These are phyloP conservation scores for Leptographium galeiforme DNA, from an alignment of 2,329 filamentous ascomycete genomes.

Conservation along the genomic window DNA sequence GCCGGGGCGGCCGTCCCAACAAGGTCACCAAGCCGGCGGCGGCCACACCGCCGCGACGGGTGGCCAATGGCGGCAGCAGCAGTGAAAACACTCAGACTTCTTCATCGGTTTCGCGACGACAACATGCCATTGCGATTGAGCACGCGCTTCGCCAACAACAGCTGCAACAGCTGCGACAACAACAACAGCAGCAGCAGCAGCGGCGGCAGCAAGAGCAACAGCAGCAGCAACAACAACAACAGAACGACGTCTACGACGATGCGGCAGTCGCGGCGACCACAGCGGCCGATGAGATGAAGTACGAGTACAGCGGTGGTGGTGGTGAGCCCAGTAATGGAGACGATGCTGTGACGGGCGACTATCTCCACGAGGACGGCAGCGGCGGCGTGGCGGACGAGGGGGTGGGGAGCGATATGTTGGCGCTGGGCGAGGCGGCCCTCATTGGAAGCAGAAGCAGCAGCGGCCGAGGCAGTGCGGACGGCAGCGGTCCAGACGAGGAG, in stretches of 20 bases:
- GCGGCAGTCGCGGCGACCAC: not conserved
- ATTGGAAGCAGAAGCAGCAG: not conserved
- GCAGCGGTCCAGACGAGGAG: not conserved
- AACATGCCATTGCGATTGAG: slow-evolving; percentile 5
- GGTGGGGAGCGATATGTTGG: slow-evolving; percentile 9
- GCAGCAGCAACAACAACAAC: not conserved
- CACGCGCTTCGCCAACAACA: slow-evolving; percentile 9
- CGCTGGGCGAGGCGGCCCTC: not conserved
- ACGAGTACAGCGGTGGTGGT: not conserved
- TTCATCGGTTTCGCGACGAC: not conserved
- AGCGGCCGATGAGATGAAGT: not conserved
- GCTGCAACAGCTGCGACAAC: slow-evolving; percentile 9
- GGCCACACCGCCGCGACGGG: slow-evolving; percentile 13
- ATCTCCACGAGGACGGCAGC: not conserved
- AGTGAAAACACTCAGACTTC: not conserved
- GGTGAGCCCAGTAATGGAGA: not conserved
- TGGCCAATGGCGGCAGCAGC: slow-evolving; percentile 5
- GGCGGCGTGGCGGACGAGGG: not conserved
- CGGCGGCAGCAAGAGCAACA: not conserved
- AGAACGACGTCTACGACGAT: not conserved
- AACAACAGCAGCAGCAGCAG: not conserved
- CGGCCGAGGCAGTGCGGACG: not conserved
- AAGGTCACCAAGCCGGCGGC: slow-evolving; percentile 29
- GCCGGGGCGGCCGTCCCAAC: slow-evolving; percentile 25
- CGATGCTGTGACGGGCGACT: not conserved